phyloP scores from a whole-genome alignment of 768 basidiomycete species.

The Sarcodon aspratus region DNA sequence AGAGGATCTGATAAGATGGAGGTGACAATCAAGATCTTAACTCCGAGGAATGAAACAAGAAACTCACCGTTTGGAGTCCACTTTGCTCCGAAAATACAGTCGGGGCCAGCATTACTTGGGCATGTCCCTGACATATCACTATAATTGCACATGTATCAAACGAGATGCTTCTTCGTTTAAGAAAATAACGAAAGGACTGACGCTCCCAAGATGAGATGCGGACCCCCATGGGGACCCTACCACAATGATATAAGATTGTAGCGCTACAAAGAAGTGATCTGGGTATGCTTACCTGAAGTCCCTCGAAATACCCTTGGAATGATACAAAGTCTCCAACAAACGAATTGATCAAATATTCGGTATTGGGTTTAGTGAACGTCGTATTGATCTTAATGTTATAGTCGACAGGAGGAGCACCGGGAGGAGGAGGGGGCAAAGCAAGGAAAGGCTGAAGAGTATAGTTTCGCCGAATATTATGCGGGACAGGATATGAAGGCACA shows the following conservation, averaged over 20 bases:
- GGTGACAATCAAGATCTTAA: neutral
- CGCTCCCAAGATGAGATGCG: constrained; percentile 24
- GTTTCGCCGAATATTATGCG: constrained; percentile 22
- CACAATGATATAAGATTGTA: neutral
- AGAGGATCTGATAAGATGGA: constrained; percentile 15
- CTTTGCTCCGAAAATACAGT: neutral
- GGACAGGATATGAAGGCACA: constrained; percentile 19
- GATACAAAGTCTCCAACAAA: constrained; percentile 19
- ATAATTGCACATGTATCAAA: no score
- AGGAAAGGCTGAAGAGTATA: constrained; percentile 22
- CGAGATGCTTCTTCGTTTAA: no score
- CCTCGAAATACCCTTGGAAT: constrained; percentile 20
- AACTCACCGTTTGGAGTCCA: neutral
- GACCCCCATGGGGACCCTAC: constrained; percentile 20
- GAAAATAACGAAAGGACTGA: neutral
- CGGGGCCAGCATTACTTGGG: constrained; percentile 4
- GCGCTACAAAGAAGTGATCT: neutral
- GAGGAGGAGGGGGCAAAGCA: constrained; percentile 4
- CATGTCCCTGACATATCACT: constrained; percentile 18
- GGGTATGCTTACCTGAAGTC: constrained; percentile 11
- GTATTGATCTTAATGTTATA: constrained; percentile 12
- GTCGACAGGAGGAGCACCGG: constrained; percentile 5
- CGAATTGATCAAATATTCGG: constrained; percentile 14
- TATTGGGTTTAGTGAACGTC: constrained; percentile 13
- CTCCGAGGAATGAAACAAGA: neutral